A percentile compares a stretch with the other conserved stretches of the same genome.
Conservation (phyloP, 2,329 filamentous ascomycete species). For the Penicillium olsonii region DNA sequence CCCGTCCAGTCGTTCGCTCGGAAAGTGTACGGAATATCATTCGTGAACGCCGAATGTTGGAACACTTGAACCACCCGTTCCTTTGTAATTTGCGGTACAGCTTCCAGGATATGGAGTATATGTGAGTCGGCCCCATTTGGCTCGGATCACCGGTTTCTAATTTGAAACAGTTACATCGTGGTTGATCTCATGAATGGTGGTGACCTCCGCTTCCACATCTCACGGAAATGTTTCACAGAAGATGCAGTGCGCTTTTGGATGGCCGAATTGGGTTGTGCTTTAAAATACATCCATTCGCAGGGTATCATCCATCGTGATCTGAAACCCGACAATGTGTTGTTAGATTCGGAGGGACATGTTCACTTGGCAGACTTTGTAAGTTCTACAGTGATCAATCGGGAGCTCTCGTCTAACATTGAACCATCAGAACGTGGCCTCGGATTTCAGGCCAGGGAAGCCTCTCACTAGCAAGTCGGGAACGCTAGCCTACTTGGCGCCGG, state of each 20-base stretch:
- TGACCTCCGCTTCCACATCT: slow-evolving; percentile 96
- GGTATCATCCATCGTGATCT: slow-evolving; percentile 89
- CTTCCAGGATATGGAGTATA: slow-evolving; percentile 98
- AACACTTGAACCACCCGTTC: slow-evolving; percentile 96
- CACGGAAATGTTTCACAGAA: slow-evolving; percentile 95
- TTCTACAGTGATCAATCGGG: slow-evolving; percentile 14
- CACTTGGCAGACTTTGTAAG: slow-evolving; percentile 96
- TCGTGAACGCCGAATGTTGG: slow-evolving; percentile 93
- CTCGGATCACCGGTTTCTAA: slow-evolving; percentile 21
- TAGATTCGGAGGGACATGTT: slow-evolving; percentile 88
- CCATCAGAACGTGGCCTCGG: slow-evolving; percentile 87
- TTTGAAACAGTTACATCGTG: slow-evolving; percentile 72
- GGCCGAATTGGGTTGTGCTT: slow-evolving; percentile 85
- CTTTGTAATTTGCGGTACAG: slow-evolving; percentile 98
- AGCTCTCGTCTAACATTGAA: slow-evolving; percentile 11
- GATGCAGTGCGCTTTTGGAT: slow-evolving; percentile 98
- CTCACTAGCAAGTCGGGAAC: slow-evolving; percentile 97
- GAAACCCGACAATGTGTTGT: slow-evolving; percentile 87
- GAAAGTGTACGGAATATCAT: slow-evolving; percentile 99
- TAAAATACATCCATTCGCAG: slow-evolving; percentile 82
- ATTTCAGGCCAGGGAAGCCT: slow-evolving; percentile 77
- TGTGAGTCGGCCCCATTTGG: slow-evolving; percentile 59
- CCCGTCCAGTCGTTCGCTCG: slow-evolving; percentile 78
- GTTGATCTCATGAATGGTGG: slow-evolving; percentile 98
- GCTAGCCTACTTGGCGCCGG: slow-evolving; percentile 89